Conservation (phyloP, 768 basidiomycete genomes). For the Scleroderma bovista region DNA sequence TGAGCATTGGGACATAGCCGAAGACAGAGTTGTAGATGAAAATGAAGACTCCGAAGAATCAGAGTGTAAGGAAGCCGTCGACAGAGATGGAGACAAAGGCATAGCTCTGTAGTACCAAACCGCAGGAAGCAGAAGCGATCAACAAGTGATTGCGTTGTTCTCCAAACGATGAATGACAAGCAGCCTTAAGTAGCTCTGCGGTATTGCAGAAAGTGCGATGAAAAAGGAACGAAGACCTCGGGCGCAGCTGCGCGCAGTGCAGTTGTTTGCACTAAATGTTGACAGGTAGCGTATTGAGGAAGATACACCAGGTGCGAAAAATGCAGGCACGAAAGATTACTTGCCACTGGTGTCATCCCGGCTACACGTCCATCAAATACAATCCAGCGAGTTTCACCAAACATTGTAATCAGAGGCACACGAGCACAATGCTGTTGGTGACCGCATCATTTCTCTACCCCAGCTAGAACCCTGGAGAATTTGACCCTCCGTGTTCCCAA, state of each 20-base stretch:
- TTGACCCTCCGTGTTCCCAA: constrained; percentile 19
- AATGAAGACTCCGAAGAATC: constrained; percentile 26
- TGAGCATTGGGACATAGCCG: constrained; percentile 18
- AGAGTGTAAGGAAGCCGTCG: constrained; percentile 13
- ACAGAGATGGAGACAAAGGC: constrained; percentile 16
- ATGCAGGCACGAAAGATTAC: not conserved
- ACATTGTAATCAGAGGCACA: not conserved
- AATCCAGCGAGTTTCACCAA: not conserved
- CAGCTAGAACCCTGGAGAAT: constrained; percentile 15
- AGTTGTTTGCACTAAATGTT: constrained; percentile 8
- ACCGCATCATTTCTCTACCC: constrained; percentile 1
- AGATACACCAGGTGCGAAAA: not conserved
- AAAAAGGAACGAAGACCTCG: not conserved
- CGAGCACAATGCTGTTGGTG: not conserved
- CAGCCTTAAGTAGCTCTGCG: constrained; percentile 18
- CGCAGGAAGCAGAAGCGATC: not conserved
- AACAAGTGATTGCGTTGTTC: not conserved
- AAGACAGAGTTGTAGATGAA: constrained; percentile 36
- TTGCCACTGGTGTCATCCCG: not conserved
- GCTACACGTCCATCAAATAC: not conserved
- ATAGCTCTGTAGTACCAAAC: not conserved
- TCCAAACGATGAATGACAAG: not conserved
- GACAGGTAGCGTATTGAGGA: not conserved
- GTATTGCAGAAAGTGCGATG: not conserved
- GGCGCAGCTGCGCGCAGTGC: constrained; percentile 11